Base-by-base conservation (phyloP, 345 rosid genomes). In the Lagerstroemia speciosa region DNA sequence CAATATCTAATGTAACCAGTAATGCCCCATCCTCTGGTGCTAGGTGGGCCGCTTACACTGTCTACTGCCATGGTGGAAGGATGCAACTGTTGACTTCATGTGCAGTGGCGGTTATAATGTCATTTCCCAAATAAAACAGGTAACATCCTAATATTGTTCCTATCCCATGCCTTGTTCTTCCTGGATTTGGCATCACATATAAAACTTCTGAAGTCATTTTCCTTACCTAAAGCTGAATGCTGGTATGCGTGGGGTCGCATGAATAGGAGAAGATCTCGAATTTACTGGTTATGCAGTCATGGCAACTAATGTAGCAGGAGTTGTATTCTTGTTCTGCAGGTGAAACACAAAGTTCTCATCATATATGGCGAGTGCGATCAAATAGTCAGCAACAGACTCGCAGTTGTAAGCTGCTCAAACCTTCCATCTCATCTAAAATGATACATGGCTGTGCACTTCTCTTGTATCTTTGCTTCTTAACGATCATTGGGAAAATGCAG, bases 51-150 rank as follows among this genome's bases (percentile, higher is more conserved):
- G 94, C 68, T 69, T 92, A 69, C 94, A 89, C 64, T 92, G 96
- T 72, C 83, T 83, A 80, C 73, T 83, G 80, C 93, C 96, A 6
- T 87, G 96, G 96, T 92, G 98, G 98, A 79, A 87, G 67, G 90
- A 89, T 75, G 88, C 94, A 8, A 92, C 86, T 48, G 83, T 89
- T 22, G 79, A 72, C 76, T 92, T 85, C 73, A 92, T 92, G 90
- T 68, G 71, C 53, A 89, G 96, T 5, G 91, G 96, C 43, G 96
- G 98, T 70, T 92, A 87, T 71, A 86, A 86, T 37, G 98, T 89
- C 2, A 69, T 81, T 32, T 77, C 86, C 66, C 82, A 75, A 65
- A 87, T 92, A 40, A 85, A 87, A 75, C 83, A 79, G 77, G 98
- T 89, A 81, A 17, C 10, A 53, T 26, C 53, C 53, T 48, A 7